Evolutionary conservation across 83 land plant genomes (phyloP).

Genomic region (Diphasiastrum complanatum): DNA sequence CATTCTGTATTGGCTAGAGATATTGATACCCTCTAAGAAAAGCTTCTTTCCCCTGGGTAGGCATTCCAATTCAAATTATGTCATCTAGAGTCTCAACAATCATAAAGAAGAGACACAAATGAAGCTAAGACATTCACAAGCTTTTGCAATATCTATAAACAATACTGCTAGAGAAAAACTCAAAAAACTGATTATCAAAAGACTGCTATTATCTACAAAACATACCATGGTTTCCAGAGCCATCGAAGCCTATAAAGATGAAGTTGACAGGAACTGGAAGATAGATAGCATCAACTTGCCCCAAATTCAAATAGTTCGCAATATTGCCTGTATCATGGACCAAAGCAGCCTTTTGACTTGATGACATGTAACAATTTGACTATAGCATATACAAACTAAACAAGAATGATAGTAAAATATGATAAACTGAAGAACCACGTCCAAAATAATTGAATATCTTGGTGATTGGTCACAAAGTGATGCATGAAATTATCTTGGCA

Average conservation of each 20-base stretch:
- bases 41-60: too few relatives aligned
- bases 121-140: too few relatives aligned
- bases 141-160: neutral
- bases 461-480: too few relatives aligned
- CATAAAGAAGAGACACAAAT: too few relatives aligned
- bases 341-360: too few relatives aligned
- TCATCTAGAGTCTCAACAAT: too few relatives aligned
- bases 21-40: too few relatives aligned
- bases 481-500: too few relatives aligned
- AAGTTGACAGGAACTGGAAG: conserved; percentile 90
- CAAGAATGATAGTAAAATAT: neutral
- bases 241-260: conserved; percentile 91
- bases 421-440: neutral
- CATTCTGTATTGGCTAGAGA: too few relatives aligned
- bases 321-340: conserved; percentile 62
- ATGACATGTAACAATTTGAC: neutral
- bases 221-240: conserved; percentile 86
- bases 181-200: neutral
- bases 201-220: too few relatives aligned
- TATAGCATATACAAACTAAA: neutral
- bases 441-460: too few relatives aligned
- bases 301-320: conserved; percentile 60
- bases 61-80: too few relatives aligned
- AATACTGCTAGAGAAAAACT: neutral
- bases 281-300: conserved; percentile 74